Percentiles rank a stretch among this genome's conserved stretches.
Conservation (phyloP, 306 rosid species). For the Sindora glabra region DNA sequence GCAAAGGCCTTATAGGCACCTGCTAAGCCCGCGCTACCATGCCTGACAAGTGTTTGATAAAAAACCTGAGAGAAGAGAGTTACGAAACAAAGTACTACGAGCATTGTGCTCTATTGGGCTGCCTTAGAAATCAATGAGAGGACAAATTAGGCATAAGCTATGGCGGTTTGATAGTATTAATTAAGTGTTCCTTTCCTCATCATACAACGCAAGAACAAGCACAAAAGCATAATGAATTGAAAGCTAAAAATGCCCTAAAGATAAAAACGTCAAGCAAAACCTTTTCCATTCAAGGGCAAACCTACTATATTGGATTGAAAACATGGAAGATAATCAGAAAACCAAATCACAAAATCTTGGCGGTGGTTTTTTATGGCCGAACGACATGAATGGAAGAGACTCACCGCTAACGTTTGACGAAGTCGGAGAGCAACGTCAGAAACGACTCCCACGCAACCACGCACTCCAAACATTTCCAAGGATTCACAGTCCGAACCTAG, state of each 20-base stretch:
- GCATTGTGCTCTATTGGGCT: neutral
- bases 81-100: neutral
- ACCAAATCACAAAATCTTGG: neutral
- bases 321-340: neutral
- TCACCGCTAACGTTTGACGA: constrained; percentile 38
- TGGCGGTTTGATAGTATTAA: neutral
- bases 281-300: neutral
- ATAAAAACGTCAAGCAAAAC: neutral
- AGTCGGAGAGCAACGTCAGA: constrained; percentile 30
- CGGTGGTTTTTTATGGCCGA: neutral
- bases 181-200: neutral
- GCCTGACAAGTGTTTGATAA: neutral
- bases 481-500: neutral
- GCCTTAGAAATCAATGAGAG: neutral
- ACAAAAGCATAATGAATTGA: neutral
- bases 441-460: neutral
- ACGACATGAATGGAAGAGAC: neutral
- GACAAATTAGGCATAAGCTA: neutral
- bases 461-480: constrained; percentile 13
- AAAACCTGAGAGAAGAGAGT: neutral
- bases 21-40: neutral
- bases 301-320: neutral
- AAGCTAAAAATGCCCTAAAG: neutral
- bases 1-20: neutral
- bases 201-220: neutral